These are phyloP conservation scores for Fusarium penzigii DNA, from an alignment of 2,329 filamentous ascomycete species.

Conservation along the genomic window DNA sequence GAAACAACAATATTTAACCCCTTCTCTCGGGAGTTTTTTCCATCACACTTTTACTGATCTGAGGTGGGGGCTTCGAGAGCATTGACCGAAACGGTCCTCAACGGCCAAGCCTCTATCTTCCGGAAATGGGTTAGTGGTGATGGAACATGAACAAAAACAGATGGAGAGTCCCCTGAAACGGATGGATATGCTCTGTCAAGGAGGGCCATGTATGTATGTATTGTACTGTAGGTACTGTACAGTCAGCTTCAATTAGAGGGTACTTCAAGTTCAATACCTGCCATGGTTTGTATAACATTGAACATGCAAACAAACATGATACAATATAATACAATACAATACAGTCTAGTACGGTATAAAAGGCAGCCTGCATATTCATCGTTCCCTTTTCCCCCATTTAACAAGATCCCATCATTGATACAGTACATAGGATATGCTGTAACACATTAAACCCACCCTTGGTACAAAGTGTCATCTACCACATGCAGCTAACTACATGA, in stretches of 20 bases:
- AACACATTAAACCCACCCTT: neutral
- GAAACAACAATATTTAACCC: neutral
- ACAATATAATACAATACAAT: too few species aligned
- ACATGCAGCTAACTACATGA: too few species aligned
- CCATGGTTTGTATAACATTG: too few species aligned
- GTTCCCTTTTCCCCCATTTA: neutral
- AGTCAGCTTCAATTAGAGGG: too few species aligned
- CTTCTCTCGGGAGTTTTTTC: neutral
- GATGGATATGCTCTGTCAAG: neutral
- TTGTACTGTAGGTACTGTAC: too few species aligned
- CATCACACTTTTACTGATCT: neutral
- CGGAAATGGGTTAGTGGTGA: neutral
- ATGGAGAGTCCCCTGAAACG: neutral
- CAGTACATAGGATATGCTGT: neutral
- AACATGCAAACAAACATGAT: too few species aligned
- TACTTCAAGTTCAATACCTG: too few species aligned
- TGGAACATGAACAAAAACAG: neutral
- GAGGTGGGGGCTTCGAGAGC: neutral
- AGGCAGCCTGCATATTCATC: neutral
- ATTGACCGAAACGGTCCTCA: neutral
- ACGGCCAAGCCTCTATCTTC: neutral
- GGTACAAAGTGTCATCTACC: too few species aligned
- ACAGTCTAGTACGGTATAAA: neutral
- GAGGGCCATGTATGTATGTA: too few species aligned
- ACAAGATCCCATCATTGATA: neutral